Conservation (phyloP, 2,329 filamentous ascomycete species). For the Aaosphaeria arxii region DNA sequence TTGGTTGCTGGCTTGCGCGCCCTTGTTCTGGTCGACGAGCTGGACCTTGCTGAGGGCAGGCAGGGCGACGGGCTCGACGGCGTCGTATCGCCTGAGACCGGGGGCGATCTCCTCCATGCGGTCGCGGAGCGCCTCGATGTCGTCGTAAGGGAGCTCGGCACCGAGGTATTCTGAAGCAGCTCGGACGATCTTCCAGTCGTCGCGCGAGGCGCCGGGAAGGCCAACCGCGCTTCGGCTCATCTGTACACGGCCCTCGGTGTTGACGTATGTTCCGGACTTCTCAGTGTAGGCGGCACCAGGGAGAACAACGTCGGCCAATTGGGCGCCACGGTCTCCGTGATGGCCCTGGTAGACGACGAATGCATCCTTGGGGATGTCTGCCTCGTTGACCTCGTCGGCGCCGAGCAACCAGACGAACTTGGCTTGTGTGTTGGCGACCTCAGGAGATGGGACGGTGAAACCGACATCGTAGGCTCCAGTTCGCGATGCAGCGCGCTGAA, state of each 20-base stretch:
- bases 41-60: constrained; percentile 86
- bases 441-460: constrained; percentile 80
- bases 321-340: constrained; percentile 90
- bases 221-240: constrained; percentile 87
- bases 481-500: constrained; percentile 89
- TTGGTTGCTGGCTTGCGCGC: constrained; percentile 66
- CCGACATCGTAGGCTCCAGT: constrained; percentile 94
- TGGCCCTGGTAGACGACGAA: constrained; percentile 98
- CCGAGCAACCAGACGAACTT: constrained; percentile 98
- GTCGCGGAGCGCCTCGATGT: constrained; percentile 83
- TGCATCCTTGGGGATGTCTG: constrained; percentile 89
- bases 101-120: constrained; percentile 95
- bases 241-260: constrained; percentile 95
- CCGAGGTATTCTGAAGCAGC: constrained; percentile 89
- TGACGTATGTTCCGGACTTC: constrained; percentile 93
- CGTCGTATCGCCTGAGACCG: constrained; percentile 82
- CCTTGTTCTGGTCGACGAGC: constrained; percentile 95
- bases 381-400: constrained; percentile 82
- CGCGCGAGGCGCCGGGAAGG: constrained; percentile 82
- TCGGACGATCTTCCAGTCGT: constrained; percentile 99
- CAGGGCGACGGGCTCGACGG: constrained; percentile 74
- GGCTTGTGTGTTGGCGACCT: constrained; percentile 78
- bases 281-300: constrained; percentile 96
- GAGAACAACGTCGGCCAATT: constrained; percentile 89
- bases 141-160: constrained; percentile 84